Base-by-base conservation (phyloP, 164 flowering plant genomes). In the Vitis amurensis region DNA sequence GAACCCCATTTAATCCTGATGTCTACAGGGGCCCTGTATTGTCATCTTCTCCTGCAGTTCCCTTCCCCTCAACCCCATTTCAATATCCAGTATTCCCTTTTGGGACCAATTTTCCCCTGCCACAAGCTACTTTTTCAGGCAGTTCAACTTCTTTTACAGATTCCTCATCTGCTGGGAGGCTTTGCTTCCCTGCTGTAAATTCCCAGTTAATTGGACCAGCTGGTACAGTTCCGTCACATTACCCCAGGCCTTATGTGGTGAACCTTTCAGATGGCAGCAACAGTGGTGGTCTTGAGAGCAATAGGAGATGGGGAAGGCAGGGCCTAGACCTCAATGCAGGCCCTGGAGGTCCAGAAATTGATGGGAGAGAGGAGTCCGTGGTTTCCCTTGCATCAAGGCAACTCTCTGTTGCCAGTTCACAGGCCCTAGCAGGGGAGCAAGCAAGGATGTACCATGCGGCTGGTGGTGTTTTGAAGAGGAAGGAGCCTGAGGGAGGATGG, bases 271-370 rank as follows among this genome's bases (percentile, higher is more conserved):
- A 86, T 55, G 79, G 72, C 55, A 63, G 73, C 50, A 74, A 63
- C 59, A 76, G 69, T 70, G 75, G 74, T 61, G 79, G 75, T 61
- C 62, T 77, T 30, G 97, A 89, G 27, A 80, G 79, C 72, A 78
- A 76, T 78, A 81, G 84, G 58, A 93, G 83, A 74, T 90, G 93
- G 91, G 79, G 78, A 30, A 81, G 88, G 71, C 92, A 86, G 65
- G 89, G 91, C 56, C 74, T 95, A 27, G 98, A 95, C 75, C 85
- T 95, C 7, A 93, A 95, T 80, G 80, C 94, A 8, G 99, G 99
- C 30, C 98, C 96, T 50, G 92, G 88, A 49, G 79, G 72, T 48
- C 16, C 73, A 48, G 95, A 91, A 55, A 30, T 62, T 5, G 99
- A 90, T 55, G 86, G 86, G 56, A 88, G 88, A 66, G 92, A 90